Conservation (phyloP, 257 asterid genomes). For the Capsicum pubescens region DNA sequence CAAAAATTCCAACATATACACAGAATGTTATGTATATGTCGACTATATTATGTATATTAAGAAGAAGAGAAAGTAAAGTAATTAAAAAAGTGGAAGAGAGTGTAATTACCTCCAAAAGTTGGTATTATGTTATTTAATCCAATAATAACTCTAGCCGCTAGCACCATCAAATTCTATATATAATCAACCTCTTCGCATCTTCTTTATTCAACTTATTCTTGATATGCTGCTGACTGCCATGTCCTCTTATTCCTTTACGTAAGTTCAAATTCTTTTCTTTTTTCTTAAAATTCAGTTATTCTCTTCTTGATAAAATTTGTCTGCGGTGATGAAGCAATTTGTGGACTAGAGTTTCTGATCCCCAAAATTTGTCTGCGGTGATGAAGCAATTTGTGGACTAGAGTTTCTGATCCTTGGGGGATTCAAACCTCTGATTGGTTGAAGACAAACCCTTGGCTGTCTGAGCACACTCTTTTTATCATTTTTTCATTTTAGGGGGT, state of each 20-base stretch:
- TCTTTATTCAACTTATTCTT: not conserved
- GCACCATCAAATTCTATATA: no score
- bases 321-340: slow-evolving; percentile 59
- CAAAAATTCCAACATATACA: no score
- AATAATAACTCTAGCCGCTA: not conserved
- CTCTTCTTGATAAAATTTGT: not conserved
- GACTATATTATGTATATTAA: no score
- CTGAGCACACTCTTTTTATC: slow-evolving; percentile 47
- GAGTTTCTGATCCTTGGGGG: slow-evolving; percentile 54
- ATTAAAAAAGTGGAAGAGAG: no score
- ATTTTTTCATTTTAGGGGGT: not conserved
- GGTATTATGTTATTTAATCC: no score
- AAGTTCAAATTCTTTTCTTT: no score
- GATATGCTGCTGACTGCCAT: not conserved
- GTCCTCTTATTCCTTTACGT: not conserved
- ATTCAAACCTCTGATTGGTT: slow-evolving; percentile 24
- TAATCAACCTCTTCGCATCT: not conserved
- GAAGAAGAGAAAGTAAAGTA: no score
- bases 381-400: slow-evolving; percentile 42
- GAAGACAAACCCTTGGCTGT: slow-evolving; percentile 83
- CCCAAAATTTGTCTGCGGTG: slow-evolving; percentile 47
- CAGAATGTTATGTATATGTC: no score
- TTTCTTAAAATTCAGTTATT: not conserved
- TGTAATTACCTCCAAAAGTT: no score
- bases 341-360: slow-evolving; percentile 51